Evolutionary conservation across 352 stramenopile genomes (phyloP), one percentile per base, ranked within the genome.

Genomic region (Phytopythium delawarense): DNA sequence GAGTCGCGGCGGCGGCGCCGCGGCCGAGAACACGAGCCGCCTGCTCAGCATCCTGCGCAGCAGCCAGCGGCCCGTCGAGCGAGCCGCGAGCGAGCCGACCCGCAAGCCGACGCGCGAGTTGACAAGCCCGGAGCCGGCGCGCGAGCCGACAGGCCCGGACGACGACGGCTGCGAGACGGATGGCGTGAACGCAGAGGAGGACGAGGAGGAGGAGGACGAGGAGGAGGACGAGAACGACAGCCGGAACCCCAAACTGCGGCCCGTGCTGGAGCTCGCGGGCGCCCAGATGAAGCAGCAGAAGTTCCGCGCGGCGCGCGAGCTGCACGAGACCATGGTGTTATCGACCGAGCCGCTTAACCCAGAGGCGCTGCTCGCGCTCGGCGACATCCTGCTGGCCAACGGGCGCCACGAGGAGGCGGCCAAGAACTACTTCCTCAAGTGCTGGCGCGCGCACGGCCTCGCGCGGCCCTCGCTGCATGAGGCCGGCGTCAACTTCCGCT

Each of bases 311-410:
- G 81, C 81, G 0, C 64, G 70, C 7, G 78, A 87, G 30, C 58
- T 82, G 42, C 87, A 81, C 59, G 72, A 67, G 34, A 66, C 70
- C 9, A 61, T 88, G 12, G 63, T 91, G 48, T 61, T 88, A 9
- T 49, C 63, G 3, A 32, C 61, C 21, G 78, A 87, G 12, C 67
- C 74, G 1, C 28, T 28, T 8, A 76, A 91, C 53, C 42, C 64
- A 0, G 74, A 88, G 32, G 81, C 74, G 21, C 64, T 88, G 46
- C 42, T 91, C 16, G 72, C 71, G 9, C 60, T 90, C 40, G 81
- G 78, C 15, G 66, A 86, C 23, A 84, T 90, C 50, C 69, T 83
- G 15, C 56, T 75, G 18, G 67, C 69, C 16, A 87, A 78, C 60
- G 72, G 65, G 2, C 71, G 70, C 9, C 78, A 67, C 16, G 69